Base-by-base conservation (phyloP, 257 asterid genomes). In the Linderniella brevidens region DNA sequence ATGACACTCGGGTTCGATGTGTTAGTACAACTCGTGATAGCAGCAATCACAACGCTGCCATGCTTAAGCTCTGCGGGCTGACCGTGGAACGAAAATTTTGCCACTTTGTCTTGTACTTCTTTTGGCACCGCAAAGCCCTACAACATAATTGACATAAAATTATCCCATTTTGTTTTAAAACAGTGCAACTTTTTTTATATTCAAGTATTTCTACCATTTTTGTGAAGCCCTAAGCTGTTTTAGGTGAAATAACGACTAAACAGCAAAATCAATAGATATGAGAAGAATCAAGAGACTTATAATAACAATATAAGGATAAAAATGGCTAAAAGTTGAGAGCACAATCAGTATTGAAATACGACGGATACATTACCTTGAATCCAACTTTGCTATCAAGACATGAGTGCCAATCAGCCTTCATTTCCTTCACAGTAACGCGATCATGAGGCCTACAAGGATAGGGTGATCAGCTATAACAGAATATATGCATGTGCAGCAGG, bases 1-100 rank as follows among this genome's bases (percentile, higher is more conserved):
- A 87, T 82, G 36, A 87, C 97, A 62, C 95, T 82, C 48, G 97
- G 95, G 71, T 87, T 83, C 50, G 97, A 87, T 59, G 97, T 87
- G 65, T 87, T 87, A 46, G 97, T 83, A 72, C 97, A 87, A 66
- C 94, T 87, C 13, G 97, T 82, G 67, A 87, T 82, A 46, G 97
- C 93, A 56, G 97, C 95, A 68, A 87, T 87, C 46, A 87, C 97
- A 19, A 87, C 88, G 50, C 97, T 83, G 9, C 95, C 97, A 59
- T 87, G 93, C 73, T 64, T 87, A 61, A 87, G 95, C 69, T 87
- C 97, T 36, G 97, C 88, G 19, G 81, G 81, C 68, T 83, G 67
- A 35, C 95, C 95, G 20, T 72, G 78, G 70, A 82, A 87, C 54
- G 92, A 68, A 58, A 87, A 87, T 50, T 78, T 70, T 1, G 64